Evolutionary conservation across 192 early-diverging fungal species (phyloP), one percentile per base, ranked within the genome.

Genomic region (Spizellomyces sp.): DNA sequence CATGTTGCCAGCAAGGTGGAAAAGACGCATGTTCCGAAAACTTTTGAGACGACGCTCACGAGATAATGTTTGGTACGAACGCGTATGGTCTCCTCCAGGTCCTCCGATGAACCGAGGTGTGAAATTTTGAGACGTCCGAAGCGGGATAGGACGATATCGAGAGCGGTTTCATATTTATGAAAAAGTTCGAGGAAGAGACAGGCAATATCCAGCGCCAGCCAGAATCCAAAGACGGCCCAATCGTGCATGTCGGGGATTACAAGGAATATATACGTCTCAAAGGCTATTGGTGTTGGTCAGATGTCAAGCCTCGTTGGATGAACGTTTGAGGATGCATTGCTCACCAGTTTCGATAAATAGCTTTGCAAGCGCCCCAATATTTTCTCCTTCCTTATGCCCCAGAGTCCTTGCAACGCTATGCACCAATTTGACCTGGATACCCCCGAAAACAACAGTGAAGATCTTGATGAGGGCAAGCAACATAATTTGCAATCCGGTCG

Each of bases 211-310:
- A 61, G 59, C 4, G 5, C 59, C 5, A 61, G 17, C 59, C 59
- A 61, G 59, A 61, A 61, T 14, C 59, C 36, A 61, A 61, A 61
- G 5, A 61, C 59, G 3, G 59, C n/a, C 59, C 59, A 61, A 41
- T 41, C 59, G 17, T 61, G 17, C 59, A 61, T 61, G 42, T 61
- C 59, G 21, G 59, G 59, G 42, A 61, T 61, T 15, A 61, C 59
- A 27, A 61, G 36, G 59, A 61, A 61, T 3, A 41, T 41, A 14
- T 61, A 61, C 4, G 7, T 5, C 42, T 61, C 59, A 61, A 61
- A 61, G 17, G 59, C 59, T 15, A 15, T 9, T 7, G 22, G 0
- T 6, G 22, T n/a, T 56, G 7, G 22, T 4, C n/a, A 56, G n/a
- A 4, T 56, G n/a, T 56, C n/a, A 22, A 14, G 14, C 3, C 14